phyloP scores from a whole-genome alignment of 257 asterid species.

The Solanum virginianum region DNA sequence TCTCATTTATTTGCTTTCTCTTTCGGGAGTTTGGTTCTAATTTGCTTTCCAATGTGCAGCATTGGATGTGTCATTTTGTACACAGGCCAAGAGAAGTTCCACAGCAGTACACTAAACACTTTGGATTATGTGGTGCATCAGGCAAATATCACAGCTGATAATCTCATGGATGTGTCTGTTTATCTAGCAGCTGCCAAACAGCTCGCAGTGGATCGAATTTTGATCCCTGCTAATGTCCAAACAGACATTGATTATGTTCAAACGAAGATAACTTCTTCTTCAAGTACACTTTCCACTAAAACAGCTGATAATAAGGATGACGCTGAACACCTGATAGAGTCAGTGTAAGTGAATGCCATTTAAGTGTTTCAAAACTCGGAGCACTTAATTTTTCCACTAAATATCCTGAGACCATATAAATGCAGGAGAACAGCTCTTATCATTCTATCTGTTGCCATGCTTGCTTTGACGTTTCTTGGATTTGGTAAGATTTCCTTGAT shows the following conservation, averaged over 20 bases:
- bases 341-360: slow-evolving; percentile 39
- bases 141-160: slow-evolving; percentile 9
- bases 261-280: slow-evolving; percentile 55
- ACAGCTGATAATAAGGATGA: slow-evolving; percentile 42
- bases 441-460: slow-evolving; percentile 73
- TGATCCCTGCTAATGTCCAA: slow-evolving; percentile 56
- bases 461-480: slow-evolving; percentile 67
- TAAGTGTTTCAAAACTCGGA: neutral
- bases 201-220: slow-evolving; percentile 38
- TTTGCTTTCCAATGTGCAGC: slow-evolving; percentile 4
- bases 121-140: slow-evolving; percentile 5
- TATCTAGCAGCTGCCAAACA: slow-evolving; percentile 18
- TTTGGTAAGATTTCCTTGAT: slow-evolving; percentile 30
- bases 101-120: slow-evolving; percentile 16
- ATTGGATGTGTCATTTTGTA: slow-evolving; percentile 3
- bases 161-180: slow-evolving; percentile 9
- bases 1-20: neutral
- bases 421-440: slow-evolving; percentile 88
- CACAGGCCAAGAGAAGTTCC: slow-evolving; percentile 17
- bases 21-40: neutral
- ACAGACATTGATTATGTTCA: slow-evolving; percentile 58
- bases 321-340: slow-evolving; percentile 30
- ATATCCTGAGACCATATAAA: neutral
- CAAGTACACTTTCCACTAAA: slow-evolving; percentile 42
- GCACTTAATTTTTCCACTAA: neutral